Conservation (phyloP, 1,284 basidiomycete species). For the Grifola frondosa region DNA sequence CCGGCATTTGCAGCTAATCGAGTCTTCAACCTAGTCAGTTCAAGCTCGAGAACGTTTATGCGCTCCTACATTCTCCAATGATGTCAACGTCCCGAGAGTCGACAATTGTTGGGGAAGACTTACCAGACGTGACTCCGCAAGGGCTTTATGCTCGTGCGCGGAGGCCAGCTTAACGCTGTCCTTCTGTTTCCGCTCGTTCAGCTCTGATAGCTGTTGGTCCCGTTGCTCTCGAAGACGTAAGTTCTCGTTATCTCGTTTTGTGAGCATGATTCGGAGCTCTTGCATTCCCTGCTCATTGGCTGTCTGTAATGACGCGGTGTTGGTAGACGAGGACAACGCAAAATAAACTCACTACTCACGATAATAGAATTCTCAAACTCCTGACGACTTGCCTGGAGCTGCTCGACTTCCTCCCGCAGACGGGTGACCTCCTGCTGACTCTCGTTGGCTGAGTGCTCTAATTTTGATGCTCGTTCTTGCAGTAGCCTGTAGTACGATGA, state of each 20-base stretch:
- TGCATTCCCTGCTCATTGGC: conserved; percentile 46
- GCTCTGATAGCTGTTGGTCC: conserved; percentile 73
- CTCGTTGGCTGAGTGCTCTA: conserved; percentile 41
- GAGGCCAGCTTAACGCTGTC: conserved; percentile 67
- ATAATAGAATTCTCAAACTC: conserved; percentile 50
- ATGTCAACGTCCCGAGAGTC: conserved; percentile 9
- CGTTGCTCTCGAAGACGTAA: conserved; percentile 78
- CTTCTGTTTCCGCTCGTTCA: conserved; percentile 70
- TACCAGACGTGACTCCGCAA: conserved; percentile 70
- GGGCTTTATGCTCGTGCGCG: conserved; percentile 67
- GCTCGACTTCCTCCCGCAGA: conserved; percentile 42
- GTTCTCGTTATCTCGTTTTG: conserved; percentile 74
- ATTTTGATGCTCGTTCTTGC: conserved; percentile 41
- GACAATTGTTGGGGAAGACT: conserved; percentile 31
- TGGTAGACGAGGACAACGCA: conserved; percentile 1
- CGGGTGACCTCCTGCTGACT: conserved; percentile 35
- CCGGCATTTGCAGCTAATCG: conserved; percentile 75
- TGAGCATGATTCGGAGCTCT: conserved; percentile 55
- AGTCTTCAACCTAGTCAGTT: conserved; percentile 75
- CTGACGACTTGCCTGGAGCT: conserved; percentile 37
- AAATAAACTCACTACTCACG: conserved; percentile 29
- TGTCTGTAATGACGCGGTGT: conserved; percentile 37
- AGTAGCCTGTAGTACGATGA: conserved; percentile 51
- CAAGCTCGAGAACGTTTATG: conserved; percentile 70
- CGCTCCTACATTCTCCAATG: conserved; percentile 58